Base-by-base conservation (phyloP, 192 early-diverging fungal species). In the Entomortierella parvispora region DNA sequence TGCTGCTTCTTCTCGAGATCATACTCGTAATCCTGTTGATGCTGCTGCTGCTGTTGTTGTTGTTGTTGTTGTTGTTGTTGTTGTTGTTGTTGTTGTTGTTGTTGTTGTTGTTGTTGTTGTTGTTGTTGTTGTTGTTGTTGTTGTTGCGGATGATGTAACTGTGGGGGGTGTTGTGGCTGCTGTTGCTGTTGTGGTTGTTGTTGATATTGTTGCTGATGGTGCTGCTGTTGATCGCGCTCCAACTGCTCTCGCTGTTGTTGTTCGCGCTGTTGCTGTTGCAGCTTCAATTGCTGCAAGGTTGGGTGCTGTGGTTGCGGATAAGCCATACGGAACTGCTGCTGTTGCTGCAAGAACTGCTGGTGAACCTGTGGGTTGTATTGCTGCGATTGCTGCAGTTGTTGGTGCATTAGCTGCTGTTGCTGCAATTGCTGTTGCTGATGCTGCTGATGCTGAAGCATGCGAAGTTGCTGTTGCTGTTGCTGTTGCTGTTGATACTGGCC, bases 101-200 rank as follows among this genome's bases (percentile, higher is more conserved):
- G 50, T 32, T 53, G 62, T 60, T 48, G 53, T 25, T 57, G 52
- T 17, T 56, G 52, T 15, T 67, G 65, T 18, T 68, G 74, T 48
- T 77, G 57, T 48, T 64, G 14, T 20, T 77, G 74, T 53, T 68
- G 65, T n/a, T 64, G 71, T 31, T 76, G 71, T 17, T 67, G 71
- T 5, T 62, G 63, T n/a, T 37, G 71, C 33, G 45, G 62, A 17
- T 57, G 66, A 22, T 63, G 62, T 33, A 65, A 57, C 29, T 63
- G 71, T 25, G 58, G 58, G 22, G 55, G 29, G 29, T 69, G 67
- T 42, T 59, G 71, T 23, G 59, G 67, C 22, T 58, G 51, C 3
- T 52, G 34, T 23, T n/a, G 58, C 0, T 70, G 68, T 15, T 40
- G 59, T 2, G 56, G 50, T 10, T 53, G 46, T 34, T 58, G 56